Evolutionary conservation across 352 stramenopile genomes (phyloP), one percentile per base, ranked within the genome.

Genomic region (Blastocystis sp.): DNA sequence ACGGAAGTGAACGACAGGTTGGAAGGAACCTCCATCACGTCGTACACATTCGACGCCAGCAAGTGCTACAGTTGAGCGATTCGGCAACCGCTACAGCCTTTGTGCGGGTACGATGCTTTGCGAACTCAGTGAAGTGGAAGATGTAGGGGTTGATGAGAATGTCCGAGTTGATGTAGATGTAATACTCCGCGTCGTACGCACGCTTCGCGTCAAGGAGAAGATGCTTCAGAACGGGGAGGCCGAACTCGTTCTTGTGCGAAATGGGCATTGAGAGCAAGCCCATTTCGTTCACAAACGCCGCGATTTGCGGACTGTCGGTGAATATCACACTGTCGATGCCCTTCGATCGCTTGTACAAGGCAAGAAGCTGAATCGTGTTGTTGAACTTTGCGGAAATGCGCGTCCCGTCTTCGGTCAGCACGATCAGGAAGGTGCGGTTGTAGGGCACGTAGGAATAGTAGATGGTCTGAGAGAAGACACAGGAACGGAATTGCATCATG

Each of bases 161-260:
- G 59, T 81, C 71, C 31, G 35, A 35, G 29, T 81, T 81, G 50
- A 81, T 81, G 59, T 81, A 81, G n/a, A n/a, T 51, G 59, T 66
- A 66, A n/a, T 66, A 50, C 39, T 65, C 26, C 1, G 71, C 39
- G 12, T 29, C 6, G 13, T 51, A 81, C 24, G 19, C 16, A 21
- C 45, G 39, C 50, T 81, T 59, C 45, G 50, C 71, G 3, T 66
- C 24, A 24, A 50, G 35, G 6, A 81, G 9, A 12, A 81, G 1
- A 9, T 62, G 4, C 12, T 37, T n/a, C 24, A 81, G 29, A 29
- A 81, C n/a, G 29, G 71, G 71, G 3, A 81, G 10, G 39, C 50
- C 55, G 59, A 31, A 81, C 12, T n/a, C 6, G 35, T 81, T 81
- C 12, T n/a, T 6, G 13, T 31, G 26, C 31, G 16, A 26, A 16